These are phyloP conservation scores for Suillus cothurnatus DNA, from an alignment of 768 basidiomycete genomes.

Conservation along the genomic window DNA sequence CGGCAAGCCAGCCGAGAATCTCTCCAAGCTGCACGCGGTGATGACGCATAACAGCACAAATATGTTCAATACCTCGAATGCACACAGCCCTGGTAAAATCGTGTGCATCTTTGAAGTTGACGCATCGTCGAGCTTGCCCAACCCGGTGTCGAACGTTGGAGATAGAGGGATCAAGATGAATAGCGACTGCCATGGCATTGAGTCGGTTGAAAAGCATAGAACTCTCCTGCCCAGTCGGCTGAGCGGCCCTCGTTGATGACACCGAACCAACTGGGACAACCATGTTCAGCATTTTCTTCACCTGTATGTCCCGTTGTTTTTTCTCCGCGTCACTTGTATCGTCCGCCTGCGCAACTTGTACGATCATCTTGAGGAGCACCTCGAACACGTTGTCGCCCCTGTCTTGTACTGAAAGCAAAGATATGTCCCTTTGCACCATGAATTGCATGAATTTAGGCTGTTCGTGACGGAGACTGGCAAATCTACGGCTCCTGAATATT, in stretches of 20 bases:
- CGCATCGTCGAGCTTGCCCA: constrained; percentile 64
- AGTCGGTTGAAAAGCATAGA: constrained; percentile 86
- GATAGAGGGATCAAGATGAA: constrained; percentile 62
- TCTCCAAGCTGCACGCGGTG: constrained; percentile 51
- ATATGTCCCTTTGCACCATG: constrained; percentile 56
- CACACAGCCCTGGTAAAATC: constrained; percentile 64
- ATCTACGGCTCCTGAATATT: constrained; percentile 77
- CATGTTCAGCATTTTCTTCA: constrained; percentile 71
- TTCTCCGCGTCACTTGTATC: constrained; percentile 29
- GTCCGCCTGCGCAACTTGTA: constrained; percentile 53
- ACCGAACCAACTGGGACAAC: constrained; percentile 73
- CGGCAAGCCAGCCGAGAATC: constrained; percentile 64
- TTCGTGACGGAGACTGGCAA: constrained; percentile 68
- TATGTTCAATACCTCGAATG: constrained; percentile 74
- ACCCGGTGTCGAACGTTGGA: constrained; percentile 54
- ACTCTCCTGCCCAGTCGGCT: constrained; percentile 55
- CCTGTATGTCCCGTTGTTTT: constrained; percentile 42
- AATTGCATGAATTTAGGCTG: constrained; percentile 71
- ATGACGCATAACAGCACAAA: constrained; percentile 62
- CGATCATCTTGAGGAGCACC: constrained; percentile 80
- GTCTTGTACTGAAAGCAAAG: constrained; percentile 51
- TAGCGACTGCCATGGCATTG: constrained; percentile 67
- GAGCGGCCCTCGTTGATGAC: constrained; percentile 56
- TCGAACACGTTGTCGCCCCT: constrained; percentile 70
- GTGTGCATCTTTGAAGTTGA: constrained; percentile 68